Base-by-base conservation (phyloP, 805 yeast genomes). In the Blastobotrys robertii region DNA sequence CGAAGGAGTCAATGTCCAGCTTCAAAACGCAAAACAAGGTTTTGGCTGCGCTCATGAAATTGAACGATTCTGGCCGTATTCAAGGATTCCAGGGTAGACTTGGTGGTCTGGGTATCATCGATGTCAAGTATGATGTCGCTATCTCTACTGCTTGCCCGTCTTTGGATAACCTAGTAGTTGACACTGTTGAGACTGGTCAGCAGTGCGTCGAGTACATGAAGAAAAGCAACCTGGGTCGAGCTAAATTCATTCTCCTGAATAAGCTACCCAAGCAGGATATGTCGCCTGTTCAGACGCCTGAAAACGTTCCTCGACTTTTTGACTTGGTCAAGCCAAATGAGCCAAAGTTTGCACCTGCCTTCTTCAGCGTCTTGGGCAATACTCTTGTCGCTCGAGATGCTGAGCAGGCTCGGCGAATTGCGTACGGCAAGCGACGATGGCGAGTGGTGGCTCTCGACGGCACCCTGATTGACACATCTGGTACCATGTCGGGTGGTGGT, bases 401-500 rank as follows among this genome's bases (percentile, higher is more conserved):
- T 48, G 72, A 71, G 29, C 86, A 83, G 54, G 99, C 98, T 1
- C 82, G 85, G 49, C 65, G 72, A 34, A 92, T 90, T 28, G 97
- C 98, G 0, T 90, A 81, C 65, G 92, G 94, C 1, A 67, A 70
- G 12, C 77, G 69, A 51, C 69, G 97, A 53, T 84, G 76, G 72
- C 74, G 94, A 53, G 97, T 90, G 16, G 97, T 94, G 0, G 87
- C 97, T 0, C 60, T 87, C 7, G 94, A 84, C 59, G 99, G 99
- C 16, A 82, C 86, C 53, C 67, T 92, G 15, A 90, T 92, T 44
- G 97, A 88, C 54, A 77, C 81, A 11, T 83, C 95, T 2, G 99
- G 99, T 62, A 84, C 97, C 1, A 79, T 94, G 80, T 78, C 94
- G 38, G 99, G 99, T 54, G 99, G 99, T 64, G 98, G 97, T 42